Conservation (phyloP, 2,329 filamentous ascomycete genomes). For the Epichloe festucae region DNA sequence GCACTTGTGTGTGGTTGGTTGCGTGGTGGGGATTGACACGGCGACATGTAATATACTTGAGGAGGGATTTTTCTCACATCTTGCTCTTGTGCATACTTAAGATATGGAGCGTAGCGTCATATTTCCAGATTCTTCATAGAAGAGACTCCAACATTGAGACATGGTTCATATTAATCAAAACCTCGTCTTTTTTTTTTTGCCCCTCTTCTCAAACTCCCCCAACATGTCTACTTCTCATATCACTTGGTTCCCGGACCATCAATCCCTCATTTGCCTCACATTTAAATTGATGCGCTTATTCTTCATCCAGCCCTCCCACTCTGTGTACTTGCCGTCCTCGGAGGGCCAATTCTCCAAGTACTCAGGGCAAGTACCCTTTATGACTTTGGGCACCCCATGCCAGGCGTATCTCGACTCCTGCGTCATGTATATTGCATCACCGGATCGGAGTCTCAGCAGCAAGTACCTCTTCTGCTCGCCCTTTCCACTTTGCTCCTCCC, state of each 20-base stretch:
- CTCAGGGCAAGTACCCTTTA: slow-evolving; percentile 64
- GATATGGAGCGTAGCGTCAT: no score
- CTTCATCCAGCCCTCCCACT: slow-evolving; percentile 79
- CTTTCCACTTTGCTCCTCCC: slow-evolving; percentile 10
- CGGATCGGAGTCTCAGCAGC: slow-evolving; percentile 60
- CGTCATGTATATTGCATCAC: slow-evolving; percentile 86
- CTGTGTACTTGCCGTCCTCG: slow-evolving; percentile 38
- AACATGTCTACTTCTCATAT: no score
- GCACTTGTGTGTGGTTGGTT: neutral
- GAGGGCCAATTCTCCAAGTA: slow-evolving; percentile 66
- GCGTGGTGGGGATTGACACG: neutral
- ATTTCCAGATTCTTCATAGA: no score
- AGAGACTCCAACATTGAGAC: no score
- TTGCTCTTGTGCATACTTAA: neutral
- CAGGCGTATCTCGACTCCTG: slow-evolving; percentile 73
- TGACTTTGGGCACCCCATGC: slow-evolving; percentile 86
- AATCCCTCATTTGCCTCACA: slow-evolving; percentile 72
- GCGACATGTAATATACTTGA: slow-evolving; percentile 1
- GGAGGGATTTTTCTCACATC: neutral
- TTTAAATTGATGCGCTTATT: slow-evolving; percentile 86
- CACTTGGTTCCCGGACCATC: neutral
- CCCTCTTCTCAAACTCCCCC: neutral
- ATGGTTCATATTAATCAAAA: no score
- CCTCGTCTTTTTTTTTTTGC: neutral
- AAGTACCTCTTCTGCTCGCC: slow-evolving; percentile 34